phyloP scores from a whole-genome alignment of 495 filamentous ascomycete species.

The Oleoguttula mirabilis region DNA sequence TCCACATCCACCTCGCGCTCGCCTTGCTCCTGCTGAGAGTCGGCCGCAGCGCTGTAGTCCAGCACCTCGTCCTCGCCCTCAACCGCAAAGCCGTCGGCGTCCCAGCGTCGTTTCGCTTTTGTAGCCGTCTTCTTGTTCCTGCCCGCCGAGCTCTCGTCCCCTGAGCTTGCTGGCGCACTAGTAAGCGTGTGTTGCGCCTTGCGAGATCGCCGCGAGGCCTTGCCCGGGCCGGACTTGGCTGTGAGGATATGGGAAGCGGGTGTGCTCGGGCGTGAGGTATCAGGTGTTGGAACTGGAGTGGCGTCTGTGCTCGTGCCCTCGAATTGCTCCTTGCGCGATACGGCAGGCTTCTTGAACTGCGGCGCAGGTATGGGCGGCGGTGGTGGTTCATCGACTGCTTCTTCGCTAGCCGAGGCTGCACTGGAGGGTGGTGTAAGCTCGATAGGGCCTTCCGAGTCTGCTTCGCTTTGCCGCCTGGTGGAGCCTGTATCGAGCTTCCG shows the following conservation, averaged over 20 bases:
- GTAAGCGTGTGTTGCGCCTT: conserved; percentile 62
- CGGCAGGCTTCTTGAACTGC: conserved; percentile 14
- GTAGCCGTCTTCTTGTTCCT: conserved; percentile 37
- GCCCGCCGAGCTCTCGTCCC: conserved; percentile 55
- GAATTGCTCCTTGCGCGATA: not conserved
- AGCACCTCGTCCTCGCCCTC: conserved; percentile 68
- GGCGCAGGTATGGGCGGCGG: conserved; percentile 36
- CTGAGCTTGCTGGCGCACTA: conserved; percentile 63
- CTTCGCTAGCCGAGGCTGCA: conserved; percentile 18
- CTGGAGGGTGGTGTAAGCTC: conserved; percentile 31
- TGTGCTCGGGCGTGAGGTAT: conserved; percentile 66
- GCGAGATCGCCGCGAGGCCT: conserved; percentile 67
- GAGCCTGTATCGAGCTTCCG: conserved; percentile 56
- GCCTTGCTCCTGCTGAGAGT: conserved; percentile 18
- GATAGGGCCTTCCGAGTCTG: conserved; percentile 22
- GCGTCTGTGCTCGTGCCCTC: conserved; percentile 42
- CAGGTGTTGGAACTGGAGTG: conserved; percentile 57
- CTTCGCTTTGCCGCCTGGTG: conserved; percentile 11
- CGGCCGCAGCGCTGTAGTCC: conserved; percentile 70
- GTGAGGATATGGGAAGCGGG: conserved; percentile 54
- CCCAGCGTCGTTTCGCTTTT: conserved; percentile 86
- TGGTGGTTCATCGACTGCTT: conserved; percentile 34
- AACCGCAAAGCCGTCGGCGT: conserved; percentile 74
- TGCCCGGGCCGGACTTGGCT: conserved; percentile 57
- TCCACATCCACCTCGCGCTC: conserved; percentile 48